Evolutionary conservation across 352 stramenopile species (phyloP).

Genomic region (Ochromonadaceae sp.): DNA sequence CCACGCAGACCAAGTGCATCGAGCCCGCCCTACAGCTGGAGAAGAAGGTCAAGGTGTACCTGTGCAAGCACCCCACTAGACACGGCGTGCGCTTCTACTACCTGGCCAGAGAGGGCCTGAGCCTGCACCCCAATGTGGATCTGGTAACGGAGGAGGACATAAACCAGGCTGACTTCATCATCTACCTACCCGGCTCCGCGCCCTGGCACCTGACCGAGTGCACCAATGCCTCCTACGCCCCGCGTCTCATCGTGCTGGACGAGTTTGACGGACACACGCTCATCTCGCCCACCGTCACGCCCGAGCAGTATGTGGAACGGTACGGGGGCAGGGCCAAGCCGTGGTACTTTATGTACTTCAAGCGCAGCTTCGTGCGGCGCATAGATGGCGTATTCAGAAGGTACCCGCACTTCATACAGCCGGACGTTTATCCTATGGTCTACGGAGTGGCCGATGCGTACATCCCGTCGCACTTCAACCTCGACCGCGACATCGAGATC

Average conservation of each 20-base stretch:
- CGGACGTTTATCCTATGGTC: constrained; percentile 6
- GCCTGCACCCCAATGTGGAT: constrained; percentile 16
- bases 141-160: background rate
- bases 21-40: background rate
- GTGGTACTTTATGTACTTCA: constrained; percentile 20
- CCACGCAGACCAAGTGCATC: constrained; percentile 14
- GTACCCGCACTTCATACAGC: background rate
- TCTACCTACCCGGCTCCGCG: constrained; percentile 17
- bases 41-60: constrained; percentile 13
- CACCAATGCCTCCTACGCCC: background rate
- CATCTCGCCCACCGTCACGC: background rate
- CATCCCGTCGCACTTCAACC: background rate
- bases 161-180: constrained; percentile 9
- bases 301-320: background rate
- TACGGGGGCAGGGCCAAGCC: background rate
- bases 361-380: constrained; percentile 12
- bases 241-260: constrained; percentile 19
- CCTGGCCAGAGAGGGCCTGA: constrained; percentile 11
- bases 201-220: background rate
- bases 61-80: constrained; percentile 7
- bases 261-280: constrained; percentile 16
- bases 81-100: constrained; percentile 17
- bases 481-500: constrained; percentile 15
- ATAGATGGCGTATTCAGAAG: constrained; percentile 15
- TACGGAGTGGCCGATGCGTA: constrained; percentile 17